phyloP scores from a whole-genome alignment of 1,139 yeast genomes.

The Scheffersomyces titani region DNA sequence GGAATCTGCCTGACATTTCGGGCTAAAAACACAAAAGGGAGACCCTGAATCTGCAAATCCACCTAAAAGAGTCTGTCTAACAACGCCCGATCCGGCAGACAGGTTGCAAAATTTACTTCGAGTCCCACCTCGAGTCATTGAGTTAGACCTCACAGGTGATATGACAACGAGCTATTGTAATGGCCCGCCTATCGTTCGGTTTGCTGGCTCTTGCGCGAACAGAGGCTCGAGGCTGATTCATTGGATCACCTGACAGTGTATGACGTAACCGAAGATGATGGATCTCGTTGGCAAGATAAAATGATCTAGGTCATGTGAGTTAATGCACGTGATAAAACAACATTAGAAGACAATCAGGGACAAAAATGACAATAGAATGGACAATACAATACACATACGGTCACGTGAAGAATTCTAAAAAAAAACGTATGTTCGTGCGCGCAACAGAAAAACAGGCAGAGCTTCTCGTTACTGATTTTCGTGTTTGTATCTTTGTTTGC shows the following conservation, averaged over 20 bases:
- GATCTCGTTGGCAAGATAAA: background rate
- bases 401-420: background rate
- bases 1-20: background rate
- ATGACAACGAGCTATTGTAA: background rate
- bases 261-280: background rate
- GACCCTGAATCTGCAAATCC: background rate
- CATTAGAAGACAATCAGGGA: background rate
- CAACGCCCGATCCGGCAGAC: background rate
- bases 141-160: background rate
- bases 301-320: too few species aligned
- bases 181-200: background rate
- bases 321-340: too few species aligned
- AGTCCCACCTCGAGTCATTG: background rate
- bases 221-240: background rate
- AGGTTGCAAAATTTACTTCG: background rate
- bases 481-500: background rate
- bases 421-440: background rate
- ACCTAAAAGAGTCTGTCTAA: background rate
- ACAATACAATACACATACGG: too few species aligned
- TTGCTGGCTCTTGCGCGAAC: background rate
- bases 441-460: background rate
- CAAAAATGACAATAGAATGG: background rate
- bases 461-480: background rate
- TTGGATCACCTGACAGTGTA: background rate
- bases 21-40: background rate